These are phyloP conservation scores for Arthroderma uncinatum DNA, from an alignment of 2,329 filamentous ascomycete genomes.

Conservation along the genomic window DNA sequence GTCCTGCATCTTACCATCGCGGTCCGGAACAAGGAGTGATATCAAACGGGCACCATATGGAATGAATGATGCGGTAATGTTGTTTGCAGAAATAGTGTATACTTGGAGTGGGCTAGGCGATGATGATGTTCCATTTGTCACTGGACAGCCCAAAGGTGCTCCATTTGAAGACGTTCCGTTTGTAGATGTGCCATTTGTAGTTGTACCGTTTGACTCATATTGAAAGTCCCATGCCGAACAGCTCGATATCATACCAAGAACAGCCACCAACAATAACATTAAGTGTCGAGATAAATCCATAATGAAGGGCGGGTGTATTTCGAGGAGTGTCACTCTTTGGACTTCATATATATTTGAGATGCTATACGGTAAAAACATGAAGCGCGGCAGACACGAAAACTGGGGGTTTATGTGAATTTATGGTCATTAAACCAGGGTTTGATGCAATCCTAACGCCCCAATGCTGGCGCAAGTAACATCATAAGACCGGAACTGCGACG, in stretches of 20 bases:
- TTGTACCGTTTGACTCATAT: neutral
- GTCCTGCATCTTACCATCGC: conserved; percentile 39
- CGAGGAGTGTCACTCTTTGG: neutral
- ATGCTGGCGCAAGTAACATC: neutral
- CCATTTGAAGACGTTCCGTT: neutral
- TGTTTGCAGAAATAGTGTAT: conserved; percentile 37
- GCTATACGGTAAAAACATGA: no score
- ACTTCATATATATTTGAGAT: neutral
- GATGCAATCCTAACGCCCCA: no score
- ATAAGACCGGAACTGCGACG: neutral
- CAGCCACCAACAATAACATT: neutral
- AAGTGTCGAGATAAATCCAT: conserved; percentile 3
- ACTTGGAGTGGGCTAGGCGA: conserved; percentile 28
- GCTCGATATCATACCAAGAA: neutral
- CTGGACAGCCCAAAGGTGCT: neutral
- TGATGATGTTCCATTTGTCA: neutral
- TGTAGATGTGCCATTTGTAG: neutral
- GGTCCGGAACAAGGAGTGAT: conserved; percentile 41
- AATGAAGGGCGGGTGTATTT: neutral
- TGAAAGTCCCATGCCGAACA: conserved; percentile 3
- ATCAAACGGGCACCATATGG: conserved; percentile 39
- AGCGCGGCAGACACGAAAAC: no score
- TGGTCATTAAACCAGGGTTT: no score
- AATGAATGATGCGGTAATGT: conserved; percentile 40
- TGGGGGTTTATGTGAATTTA: no score